Evolutionary conservation across 2,329 filamentous ascomycete genomes (phyloP).

Genomic region (Alternaria rosae): DNA sequence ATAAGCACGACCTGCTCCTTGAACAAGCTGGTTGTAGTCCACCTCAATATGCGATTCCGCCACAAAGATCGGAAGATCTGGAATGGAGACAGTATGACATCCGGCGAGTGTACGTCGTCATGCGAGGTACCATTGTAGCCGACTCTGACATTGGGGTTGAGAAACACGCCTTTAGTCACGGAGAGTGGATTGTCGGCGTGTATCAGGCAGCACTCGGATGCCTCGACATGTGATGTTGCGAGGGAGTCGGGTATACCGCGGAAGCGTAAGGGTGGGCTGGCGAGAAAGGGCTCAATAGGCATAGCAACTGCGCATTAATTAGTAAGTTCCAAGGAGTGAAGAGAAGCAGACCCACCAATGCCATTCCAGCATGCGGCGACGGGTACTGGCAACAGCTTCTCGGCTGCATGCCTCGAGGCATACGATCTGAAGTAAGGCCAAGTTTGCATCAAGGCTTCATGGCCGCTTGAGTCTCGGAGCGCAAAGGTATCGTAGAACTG

Average conservation of each 20-base stretch:
- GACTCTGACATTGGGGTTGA: conserved; percentile 75
- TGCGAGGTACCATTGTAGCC: conserved; percentile 62
- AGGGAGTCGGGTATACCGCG: conserved; percentile 70
- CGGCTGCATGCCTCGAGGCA: conserved; percentile 62
- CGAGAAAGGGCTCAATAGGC: conserved; percentile 34
- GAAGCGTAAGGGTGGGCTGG: conserved; percentile 60
- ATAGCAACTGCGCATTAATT: conserved; percentile 38
- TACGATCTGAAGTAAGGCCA: conserved; percentile 67
- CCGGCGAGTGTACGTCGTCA: conserved; percentile 16
- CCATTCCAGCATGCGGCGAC: conserved; percentile 76
- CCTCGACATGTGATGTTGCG: conserved; percentile 69
- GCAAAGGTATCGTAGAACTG: conserved; percentile 70
- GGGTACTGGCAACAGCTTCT: conserved; percentile 58
- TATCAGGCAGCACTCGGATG: conserved; percentile 80
- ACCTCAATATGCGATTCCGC: conserved; percentile 20
- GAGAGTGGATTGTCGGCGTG: conserved; percentile 73
- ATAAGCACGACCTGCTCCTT: conserved; percentile 18
- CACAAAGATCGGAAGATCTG: conserved; percentile 19
- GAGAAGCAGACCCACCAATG: conserved; percentile 50
- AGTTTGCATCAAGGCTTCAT: conserved; percentile 60
- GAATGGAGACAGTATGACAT: conserved; percentile 16
- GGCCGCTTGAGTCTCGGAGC: conserved; percentile 62
- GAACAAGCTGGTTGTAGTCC: conserved; percentile 14
- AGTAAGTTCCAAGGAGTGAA: neutral
- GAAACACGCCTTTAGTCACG: conserved; percentile 63